A percentile compares a stretch with the other conserved stretches of the same genome.
Evolutionary conservation across 305 asterid genomes (phyloP).

Genomic region (Coffea humblotiana): DNA sequence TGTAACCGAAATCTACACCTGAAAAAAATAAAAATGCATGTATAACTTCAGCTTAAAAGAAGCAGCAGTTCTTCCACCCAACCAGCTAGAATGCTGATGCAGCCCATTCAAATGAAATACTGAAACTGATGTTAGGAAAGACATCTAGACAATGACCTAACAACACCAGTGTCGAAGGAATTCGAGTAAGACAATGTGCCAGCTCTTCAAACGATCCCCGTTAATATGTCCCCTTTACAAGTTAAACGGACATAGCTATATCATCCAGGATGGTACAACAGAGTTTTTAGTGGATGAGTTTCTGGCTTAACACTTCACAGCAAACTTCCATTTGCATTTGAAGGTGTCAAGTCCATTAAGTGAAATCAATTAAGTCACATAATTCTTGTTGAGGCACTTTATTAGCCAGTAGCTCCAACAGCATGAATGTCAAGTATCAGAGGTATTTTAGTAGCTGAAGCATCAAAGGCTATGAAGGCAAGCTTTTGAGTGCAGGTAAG

Average conservation of each 20-base stretch:
- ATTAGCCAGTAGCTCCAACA: constrained; percentile 1
- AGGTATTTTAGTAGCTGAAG: background rate
- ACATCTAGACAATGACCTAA: background rate
- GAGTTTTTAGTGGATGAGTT: background rate
- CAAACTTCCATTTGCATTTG: background rate
- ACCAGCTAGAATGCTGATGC: background rate
- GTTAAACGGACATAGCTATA: background rate
- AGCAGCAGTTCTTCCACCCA: background rate
- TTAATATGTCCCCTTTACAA: background rate
- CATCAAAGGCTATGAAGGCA: background rate
- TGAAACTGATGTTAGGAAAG: background rate
- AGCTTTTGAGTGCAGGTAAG: background rate
- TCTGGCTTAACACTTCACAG: background rate
- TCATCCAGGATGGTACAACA: background rate
- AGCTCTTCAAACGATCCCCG: background rate
- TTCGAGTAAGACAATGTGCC: background rate
- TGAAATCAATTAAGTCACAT: background rate
- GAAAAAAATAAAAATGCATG: background rate
- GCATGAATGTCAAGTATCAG: background rate
- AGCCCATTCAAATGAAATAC: background rate
- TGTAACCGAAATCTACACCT: background rate
- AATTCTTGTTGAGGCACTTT: background rate
- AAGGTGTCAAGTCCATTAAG: background rate
- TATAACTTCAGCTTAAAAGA: background rate
- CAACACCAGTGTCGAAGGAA: background rate